These are phyloP conservation scores for Tetrahymena borealis DNA, from an alignment of 73 alveolate species.

Conservation along the genomic window DNA sequence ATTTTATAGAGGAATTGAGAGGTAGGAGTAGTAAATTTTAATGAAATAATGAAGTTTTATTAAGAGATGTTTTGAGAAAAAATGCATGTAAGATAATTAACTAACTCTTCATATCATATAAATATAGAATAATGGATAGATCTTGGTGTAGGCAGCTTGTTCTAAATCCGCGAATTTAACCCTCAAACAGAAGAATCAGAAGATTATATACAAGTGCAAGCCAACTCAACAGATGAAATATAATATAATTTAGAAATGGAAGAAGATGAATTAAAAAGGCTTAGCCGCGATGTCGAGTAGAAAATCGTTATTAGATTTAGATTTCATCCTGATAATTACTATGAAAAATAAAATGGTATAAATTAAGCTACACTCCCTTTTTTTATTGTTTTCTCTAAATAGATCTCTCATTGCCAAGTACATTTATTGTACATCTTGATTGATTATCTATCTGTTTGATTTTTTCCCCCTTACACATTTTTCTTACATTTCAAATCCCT, in stretches of 20 bases:
- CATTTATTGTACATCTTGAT: no score
- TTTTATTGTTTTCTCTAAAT: not conserved
- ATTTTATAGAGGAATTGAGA: no score
- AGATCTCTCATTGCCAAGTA: not conserved
- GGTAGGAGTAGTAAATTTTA: no score
- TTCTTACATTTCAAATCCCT: not conserved
- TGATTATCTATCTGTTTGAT: no score
- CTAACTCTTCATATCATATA: not conserved
- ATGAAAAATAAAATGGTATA: not conserved
- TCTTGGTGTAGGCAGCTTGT: not conserved
- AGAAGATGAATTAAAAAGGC: not conserved
- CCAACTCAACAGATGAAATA: not conserved
- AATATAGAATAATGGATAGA: not conserved
- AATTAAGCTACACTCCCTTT: not conserved
- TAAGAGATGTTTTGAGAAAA: no score
- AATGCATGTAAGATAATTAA: no score
- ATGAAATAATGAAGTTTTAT: no score
- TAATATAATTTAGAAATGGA: not conserved
- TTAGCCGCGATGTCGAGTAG: not conserved
- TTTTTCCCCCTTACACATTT: not conserved
- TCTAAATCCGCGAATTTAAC: not conserved
- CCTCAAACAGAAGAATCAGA: not conserved
- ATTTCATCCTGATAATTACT: not conserved
- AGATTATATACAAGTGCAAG: not conserved
- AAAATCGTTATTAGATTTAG: not conserved